These are phyloP conservation scores for Leccinum pachyderme DNA, from an alignment of 1,284 basidiomycete species.

Conservation along the genomic window DNA sequence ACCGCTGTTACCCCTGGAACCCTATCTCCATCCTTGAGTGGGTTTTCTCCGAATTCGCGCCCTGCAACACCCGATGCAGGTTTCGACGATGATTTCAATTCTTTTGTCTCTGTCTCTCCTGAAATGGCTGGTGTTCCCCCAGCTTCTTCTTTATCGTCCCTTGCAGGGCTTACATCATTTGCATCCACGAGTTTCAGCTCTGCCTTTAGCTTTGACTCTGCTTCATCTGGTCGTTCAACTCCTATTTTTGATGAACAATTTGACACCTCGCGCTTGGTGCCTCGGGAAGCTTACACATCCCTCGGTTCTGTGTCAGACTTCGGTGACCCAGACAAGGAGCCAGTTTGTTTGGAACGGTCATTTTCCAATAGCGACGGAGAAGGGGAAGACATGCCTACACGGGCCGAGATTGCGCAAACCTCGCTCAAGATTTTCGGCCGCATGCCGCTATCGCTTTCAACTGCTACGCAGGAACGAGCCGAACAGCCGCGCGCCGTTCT, in stretches of 20 bases:
- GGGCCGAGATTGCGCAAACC: conserved; percentile 51
- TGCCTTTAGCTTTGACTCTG: conserved; percentile 25
- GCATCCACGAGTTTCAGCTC: conserved; percentile 21
- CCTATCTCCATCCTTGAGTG: conserved; percentile 25
- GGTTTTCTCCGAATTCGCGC: conserved; percentile 15
- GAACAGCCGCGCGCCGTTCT: not conserved
- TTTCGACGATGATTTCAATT: conserved; percentile 79
- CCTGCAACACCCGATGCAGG: conserved; percentile 34
- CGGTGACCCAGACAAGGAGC: conserved; percentile 33
- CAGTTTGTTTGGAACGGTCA: conserved; percentile 14
- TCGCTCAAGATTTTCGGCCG: conserved; percentile 56
- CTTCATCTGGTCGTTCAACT: conserved; percentile 23
- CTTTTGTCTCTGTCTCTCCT: conserved; percentile 60
- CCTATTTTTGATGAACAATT: conserved; percentile 21
- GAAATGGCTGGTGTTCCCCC: conserved; percentile 3
- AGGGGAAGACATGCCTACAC: conserved; percentile 44
- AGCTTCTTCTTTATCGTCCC: conserved; percentile 10
- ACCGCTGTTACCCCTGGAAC: conserved; percentile 30
- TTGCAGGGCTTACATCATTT: conserved; percentile 8
- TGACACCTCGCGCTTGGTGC: conserved; percentile 18
- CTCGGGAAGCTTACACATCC: conserved; percentile 42
- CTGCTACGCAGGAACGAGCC: conserved; percentile 17
- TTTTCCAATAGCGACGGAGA: conserved; percentile 30
- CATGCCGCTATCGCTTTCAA: conserved; percentile 15
- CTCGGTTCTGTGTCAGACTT: conserved; percentile 51